Percentiles rank a stretch among this genome's conserved stretches.
phyloP scores from a whole-genome alignment of 108 stramenopile species.

The Epithemia pelagica region DNA sequence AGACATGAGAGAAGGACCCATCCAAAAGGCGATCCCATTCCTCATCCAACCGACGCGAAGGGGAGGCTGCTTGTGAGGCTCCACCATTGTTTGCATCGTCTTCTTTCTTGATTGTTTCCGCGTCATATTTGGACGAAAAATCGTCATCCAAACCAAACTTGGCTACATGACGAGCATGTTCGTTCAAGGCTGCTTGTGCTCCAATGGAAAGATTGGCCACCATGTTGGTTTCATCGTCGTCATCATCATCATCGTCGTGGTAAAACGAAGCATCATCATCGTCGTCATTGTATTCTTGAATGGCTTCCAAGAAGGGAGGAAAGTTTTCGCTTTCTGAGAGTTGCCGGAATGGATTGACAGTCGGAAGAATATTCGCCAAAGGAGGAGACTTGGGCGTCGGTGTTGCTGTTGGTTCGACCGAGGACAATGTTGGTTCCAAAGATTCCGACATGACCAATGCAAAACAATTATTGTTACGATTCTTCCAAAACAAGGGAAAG shows the following conservation, averaged over 20 bases:
- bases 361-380: too few relatives aligned
- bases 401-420: too few relatives aligned
- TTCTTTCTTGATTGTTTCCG: neutral
- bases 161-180: conserved; percentile 40
- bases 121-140: neutral
- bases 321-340: neutral
- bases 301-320: neutral
- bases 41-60: conserved; percentile 9
- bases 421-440: too few relatives aligned
- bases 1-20: conserved; percentile 7
- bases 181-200: conserved; percentile 40
- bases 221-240: neutral
- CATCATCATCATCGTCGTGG: conserved; percentile 8
- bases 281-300: conserved; percentile 2
- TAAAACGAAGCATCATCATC: conserved; percentile 5
- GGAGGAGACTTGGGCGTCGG: too few relatives aligned
- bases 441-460: too few relatives aligned
- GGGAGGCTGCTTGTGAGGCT: conserved; percentile 1
- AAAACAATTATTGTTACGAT: too few relatives aligned
- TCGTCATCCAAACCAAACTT: conserved; percentile 44
- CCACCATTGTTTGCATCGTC: neutral
- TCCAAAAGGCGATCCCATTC: conserved; percentile 38
- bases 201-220: conserved; percentile 44
- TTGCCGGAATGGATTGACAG: neutral
- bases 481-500: too few relatives aligned